Conservation (phyloP, 1,284 basidiomycete species). For the Boletellus sp. region DNA sequence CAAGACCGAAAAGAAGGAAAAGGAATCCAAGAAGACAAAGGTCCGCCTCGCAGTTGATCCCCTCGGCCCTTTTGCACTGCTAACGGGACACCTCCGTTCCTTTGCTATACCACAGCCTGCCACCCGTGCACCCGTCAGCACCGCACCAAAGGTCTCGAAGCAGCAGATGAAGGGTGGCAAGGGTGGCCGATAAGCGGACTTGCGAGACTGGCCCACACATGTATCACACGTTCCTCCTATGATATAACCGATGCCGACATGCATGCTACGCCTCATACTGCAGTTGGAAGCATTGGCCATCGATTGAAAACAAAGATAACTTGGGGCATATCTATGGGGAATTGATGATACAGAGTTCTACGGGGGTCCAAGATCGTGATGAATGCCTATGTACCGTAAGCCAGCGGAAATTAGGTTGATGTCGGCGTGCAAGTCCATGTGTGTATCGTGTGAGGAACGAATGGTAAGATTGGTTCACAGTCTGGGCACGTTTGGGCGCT, state of each 20-base stretch:
- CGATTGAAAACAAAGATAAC: neutral
- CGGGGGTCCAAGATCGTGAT: conserved; percentile 9
- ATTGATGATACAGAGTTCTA: conserved; percentile 20
- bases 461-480: conserved; percentile 23
- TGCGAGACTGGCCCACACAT: conserved; percentile 3
- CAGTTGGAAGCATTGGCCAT: neutral
- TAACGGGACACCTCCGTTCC: conserved; percentile 6
- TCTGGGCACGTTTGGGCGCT: conserved; percentile 38
- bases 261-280: conserved; percentile 9
- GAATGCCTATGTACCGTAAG: conserved; percentile 5
- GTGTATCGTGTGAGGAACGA: conserved; percentile 1
- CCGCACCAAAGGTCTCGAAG: conserved; percentile 87
- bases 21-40: conserved; percentile 92
- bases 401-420: conserved; percentile 4
- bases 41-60: conserved; percentile 38
- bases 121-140: conserved; percentile 44
- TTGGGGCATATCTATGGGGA: conserved; percentile 3
- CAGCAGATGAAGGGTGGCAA: conserved; percentile 93
- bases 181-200: conserved; percentile 51
- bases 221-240: conserved; percentile 25
- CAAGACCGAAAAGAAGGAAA: conserved; percentile 93
- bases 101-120: conserved; percentile 41
- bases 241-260: conserved; percentile 17
- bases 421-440: conserved; percentile 12
- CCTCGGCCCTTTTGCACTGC: neutral